These are phyloP conservation scores for Candida buenavistaensis DNA, from an alignment of 1,139 yeast genomes.

Conservation along the genomic window DNA sequence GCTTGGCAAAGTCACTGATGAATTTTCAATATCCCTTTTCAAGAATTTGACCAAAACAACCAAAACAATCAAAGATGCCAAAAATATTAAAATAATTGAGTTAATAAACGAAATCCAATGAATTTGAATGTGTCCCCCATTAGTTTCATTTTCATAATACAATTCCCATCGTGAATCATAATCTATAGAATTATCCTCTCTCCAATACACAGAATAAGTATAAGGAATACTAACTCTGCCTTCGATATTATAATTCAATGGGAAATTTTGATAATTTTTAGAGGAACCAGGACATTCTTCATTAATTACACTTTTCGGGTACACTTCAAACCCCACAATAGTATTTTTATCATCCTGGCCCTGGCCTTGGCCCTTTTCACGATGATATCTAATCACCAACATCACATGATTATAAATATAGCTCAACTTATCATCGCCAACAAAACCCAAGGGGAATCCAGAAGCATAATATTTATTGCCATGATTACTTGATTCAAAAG, in stretches of 20 bases:
- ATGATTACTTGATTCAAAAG: conserved; percentile 64
- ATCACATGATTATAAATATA: conserved; percentile 78
- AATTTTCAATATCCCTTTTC: conserved; percentile 31
- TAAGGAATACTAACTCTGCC: conserved; percentile 57
- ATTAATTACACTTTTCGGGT: conserved; percentile 77
- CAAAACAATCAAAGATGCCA: conserved; percentile 64
- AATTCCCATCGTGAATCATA: conserved; percentile 77
- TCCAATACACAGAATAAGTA: conserved; percentile 87
- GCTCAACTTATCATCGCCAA: conserved; percentile 48
- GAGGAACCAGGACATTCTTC: conserved; percentile 70
- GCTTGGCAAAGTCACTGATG: too few species aligned
- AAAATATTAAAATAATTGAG: conserved; percentile 58
- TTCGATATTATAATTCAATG: conserved; percentile 29
- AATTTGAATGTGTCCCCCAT: conserved; percentile 42
- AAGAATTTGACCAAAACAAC: conserved; percentile 58
- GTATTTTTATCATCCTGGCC: conserved; percentile 40
- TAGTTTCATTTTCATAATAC: conserved; percentile 60
- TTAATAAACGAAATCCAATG: conserved; percentile 75
- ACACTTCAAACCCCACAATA: conserved; percentile 89
- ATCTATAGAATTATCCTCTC: conserved; percentile 70
- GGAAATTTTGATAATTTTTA: conserved; percentile 54
- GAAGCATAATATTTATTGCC: conserved; percentile 73
- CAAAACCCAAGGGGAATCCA: conserved; percentile 84
- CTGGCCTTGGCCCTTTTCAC: conserved; percentile 29
- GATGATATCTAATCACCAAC: conserved; percentile 75